phyloP scores from a whole-genome alignment of 2,329 filamentous ascomycete species.

The Coniochaeta ligniaria region DNA sequence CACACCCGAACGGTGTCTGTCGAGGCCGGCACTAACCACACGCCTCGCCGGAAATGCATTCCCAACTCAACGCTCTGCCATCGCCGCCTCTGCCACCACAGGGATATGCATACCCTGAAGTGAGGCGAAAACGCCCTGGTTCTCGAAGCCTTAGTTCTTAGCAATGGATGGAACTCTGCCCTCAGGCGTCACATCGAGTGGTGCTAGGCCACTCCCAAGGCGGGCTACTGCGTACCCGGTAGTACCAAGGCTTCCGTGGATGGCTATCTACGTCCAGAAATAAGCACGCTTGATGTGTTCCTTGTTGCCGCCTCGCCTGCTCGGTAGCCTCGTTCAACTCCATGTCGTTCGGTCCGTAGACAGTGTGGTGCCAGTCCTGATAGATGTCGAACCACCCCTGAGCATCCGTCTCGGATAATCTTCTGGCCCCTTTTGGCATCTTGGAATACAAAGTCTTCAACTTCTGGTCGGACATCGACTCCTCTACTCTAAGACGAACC shows the following conservation, averaged over 20 bases:
- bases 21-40: neutral
- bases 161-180: neutral
- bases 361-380: neutral
- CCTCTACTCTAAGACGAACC: neutral
- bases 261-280: slow-evolving; percentile 1
- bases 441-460: neutral
- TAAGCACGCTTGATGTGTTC: neutral
- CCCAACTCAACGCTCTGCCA: neutral
- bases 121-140: neutral
- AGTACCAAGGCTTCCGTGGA: neutral
- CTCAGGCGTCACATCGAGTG: neutral
- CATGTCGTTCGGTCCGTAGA: neutral
- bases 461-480: neutral
- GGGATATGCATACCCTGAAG: neutral
- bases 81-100: neutral
- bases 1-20: neutral
- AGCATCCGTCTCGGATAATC: neutral
- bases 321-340: neutral
- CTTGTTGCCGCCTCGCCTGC: neutral
- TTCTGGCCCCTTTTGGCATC: neutral
- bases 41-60: neutral
- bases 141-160: neutral
- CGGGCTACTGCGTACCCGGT: neutral
- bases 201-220: neutral
- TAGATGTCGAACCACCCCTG: slow-evolving; percentile 3